Conservation (phyloP, 75 land plant species). For the Pinus albicaulis region DNA sequence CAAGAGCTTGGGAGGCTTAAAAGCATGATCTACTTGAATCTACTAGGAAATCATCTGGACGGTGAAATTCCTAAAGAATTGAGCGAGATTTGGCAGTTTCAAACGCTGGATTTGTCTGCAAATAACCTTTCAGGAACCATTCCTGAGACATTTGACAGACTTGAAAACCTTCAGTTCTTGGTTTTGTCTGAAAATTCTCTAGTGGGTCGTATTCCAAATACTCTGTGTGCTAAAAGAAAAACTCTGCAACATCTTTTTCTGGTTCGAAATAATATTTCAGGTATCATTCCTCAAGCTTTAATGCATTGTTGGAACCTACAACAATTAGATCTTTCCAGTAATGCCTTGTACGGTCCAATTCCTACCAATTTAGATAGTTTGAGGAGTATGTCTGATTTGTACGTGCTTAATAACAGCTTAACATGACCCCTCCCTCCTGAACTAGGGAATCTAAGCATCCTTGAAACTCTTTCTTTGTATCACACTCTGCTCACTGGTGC, state of each 20-base stretch:
- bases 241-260: constrained; percentile 48
- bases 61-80: constrained; percentile 43
- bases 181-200: constrained; percentile 53
- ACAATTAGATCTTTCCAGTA: constrained; percentile 66
- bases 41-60: constrained; percentile 44
- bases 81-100: constrained; percentile 22
- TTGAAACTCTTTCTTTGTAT: constrained; percentile 43
- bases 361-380: constrained; percentile 47
- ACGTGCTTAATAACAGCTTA: constrained; percentile 66
- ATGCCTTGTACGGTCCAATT: constrained; percentile 49
- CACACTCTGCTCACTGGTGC: constrained; percentile 52
- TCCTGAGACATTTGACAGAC: constrained; percentile 44
- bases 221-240: constrained; percentile 45
- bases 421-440: constrained; percentile 48
- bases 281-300: constrained; percentile 52
- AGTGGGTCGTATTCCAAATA: constrained; percentile 50
- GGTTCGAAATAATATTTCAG: constrained; percentile 44
- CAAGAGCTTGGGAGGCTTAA: constrained; percentile 30
- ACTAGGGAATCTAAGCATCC: constrained; percentile 46
- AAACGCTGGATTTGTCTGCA: constrained; percentile 49
- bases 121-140: constrained; percentile 42
- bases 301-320: constrained; percentile 29
- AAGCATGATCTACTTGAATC: constrained; percentile 40
- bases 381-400: constrained; percentile 34
- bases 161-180: constrained; percentile 43